These are phyloP conservation scores for Phaeotremella skinneri DNA, from an alignment of 768 basidiomycete genomes.

Conservation along the genomic window DNA sequence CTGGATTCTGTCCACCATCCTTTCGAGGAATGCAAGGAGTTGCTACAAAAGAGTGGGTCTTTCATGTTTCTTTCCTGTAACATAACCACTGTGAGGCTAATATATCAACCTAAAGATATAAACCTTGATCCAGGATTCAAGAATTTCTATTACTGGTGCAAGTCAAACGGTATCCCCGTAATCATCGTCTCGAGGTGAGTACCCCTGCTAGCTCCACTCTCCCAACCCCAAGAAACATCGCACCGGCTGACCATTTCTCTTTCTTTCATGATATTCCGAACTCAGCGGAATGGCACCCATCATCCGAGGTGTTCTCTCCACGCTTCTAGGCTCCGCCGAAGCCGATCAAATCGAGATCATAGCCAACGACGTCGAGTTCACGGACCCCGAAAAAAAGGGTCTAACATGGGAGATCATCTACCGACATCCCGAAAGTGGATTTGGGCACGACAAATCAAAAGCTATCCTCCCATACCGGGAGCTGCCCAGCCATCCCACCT, in stretches of 20 bases:
- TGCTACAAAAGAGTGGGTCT: slow-evolving; percentile 66
- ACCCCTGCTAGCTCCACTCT: not conserved
- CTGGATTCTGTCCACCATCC: slow-evolving; percentile 71
- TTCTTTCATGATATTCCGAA: slow-evolving; percentile 7
- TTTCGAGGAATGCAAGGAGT: slow-evolving; percentile 80
- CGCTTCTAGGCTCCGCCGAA: slow-evolving; percentile 69
- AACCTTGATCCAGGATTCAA: slow-evolving; percentile 84
- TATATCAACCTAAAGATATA: slow-evolving; percentile 61
- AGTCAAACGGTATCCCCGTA: slow-evolving; percentile 73
- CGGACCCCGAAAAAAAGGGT: slow-evolving; percentile 66
- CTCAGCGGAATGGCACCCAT: slow-evolving; percentile 85
- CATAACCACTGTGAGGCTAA: not conserved
- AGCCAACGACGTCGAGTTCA: slow-evolving; percentile 78
- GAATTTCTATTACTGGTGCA: slow-evolving; percentile 81
- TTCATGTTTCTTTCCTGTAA: slow-evolving; percentile 2
- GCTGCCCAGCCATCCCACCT: slow-evolving; percentile 64
- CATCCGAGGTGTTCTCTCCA: slow-evolving; percentile 85
- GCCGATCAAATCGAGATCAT: slow-evolving; percentile 84
- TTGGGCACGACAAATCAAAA: slow-evolving; percentile 93
- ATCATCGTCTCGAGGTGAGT: slow-evolving; percentile 86
- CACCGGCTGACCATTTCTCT: not conserved
- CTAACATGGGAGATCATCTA: slow-evolving; percentile 65
- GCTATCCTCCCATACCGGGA: slow-evolving; percentile 88
- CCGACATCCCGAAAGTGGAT: slow-evolving; percentile 83
- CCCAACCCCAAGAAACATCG: not conserved